Evolutionary conservation across 768 basidiomycete genomes (phyloP).

Genomic region (Calocybe indica): DNA sequence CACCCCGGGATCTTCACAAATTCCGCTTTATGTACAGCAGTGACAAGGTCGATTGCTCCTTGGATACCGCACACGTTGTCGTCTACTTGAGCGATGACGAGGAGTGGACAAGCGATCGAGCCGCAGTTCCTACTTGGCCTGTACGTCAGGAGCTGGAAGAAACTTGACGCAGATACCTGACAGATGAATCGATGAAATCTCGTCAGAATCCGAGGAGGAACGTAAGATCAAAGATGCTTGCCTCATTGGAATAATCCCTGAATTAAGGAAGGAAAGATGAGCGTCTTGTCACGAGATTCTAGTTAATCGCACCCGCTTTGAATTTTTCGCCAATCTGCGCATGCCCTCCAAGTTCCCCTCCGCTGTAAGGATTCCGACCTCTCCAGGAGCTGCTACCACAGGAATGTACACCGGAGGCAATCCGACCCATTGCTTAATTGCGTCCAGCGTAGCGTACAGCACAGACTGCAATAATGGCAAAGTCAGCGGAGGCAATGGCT

Average conservation of each 20-base stretch:
- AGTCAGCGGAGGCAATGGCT: slow-evolving; percentile 3
- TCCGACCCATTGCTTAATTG: slow-evolving; percentile 18
- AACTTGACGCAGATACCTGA: not conserved
- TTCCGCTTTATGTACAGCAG: slow-evolving; percentile 11
- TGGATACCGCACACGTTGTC: slow-evolving; percentile 14
- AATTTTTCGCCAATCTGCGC: slow-evolving; percentile 5
- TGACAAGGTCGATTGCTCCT: slow-evolving; percentile 9
- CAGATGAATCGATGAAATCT: not conserved
- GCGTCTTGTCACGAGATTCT: not conserved
- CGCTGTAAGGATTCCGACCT: slow-evolving; percentile 20
- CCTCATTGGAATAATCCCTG: no score
- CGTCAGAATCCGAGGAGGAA: not conserved
- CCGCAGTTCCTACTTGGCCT: slow-evolving; percentile 9
- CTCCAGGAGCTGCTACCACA: slow-evolving; percentile 17
- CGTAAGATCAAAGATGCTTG: no score
- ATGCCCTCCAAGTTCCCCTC: slow-evolving; percentile 16
- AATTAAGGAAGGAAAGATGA: no score
- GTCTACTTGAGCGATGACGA: slow-evolving; percentile 13
- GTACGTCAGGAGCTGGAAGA: slow-evolving; percentile 8
- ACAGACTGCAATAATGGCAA: slow-evolving; percentile 13
- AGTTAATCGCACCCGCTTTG: not conserved
- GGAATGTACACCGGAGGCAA: slow-evolving; percentile 21
- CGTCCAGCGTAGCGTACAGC: slow-evolving; percentile 14
- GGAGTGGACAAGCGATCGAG: slow-evolving; percentile 12
- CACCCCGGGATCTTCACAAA: slow-evolving; percentile 11